A percentile compares a stretch with the other conserved stretches of the same genome.
Evolutionary conservation across 306 rosid genomes (phyloP).

Genomic region (Geum urbanum): DNA sequence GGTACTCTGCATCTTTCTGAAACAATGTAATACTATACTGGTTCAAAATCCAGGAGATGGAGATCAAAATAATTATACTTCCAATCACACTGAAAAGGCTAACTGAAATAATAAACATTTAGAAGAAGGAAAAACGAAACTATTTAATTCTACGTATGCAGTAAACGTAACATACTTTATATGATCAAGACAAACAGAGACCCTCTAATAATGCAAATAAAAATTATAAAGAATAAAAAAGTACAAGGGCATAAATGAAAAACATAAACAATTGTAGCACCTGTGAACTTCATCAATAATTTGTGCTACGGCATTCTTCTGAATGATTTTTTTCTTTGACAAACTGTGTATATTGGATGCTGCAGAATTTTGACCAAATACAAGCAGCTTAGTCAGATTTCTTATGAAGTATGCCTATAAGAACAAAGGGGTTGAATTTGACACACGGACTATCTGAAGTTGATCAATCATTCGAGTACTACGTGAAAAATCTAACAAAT

Average conservation of each 20-base stretch:
- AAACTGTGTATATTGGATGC: conserved; percentile 3
- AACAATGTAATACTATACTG: conserved; percentile 5
- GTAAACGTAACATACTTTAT: not conserved
- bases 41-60: conserved; percentile 3
- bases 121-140: not conserved
- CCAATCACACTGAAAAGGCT: conserved; percentile 1
- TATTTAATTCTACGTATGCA: not conserved
- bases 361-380: conserved; percentile 3
- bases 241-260: not conserved
- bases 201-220: not conserved
- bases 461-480: not conserved
- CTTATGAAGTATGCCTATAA: not conserved
- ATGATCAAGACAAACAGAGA: not conserved
- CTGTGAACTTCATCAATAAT: conserved; percentile 17
- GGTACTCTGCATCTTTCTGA: conserved; percentile 85
- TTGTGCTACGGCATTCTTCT: conserved; percentile 14
- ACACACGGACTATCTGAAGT: not conserved
- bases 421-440: not conserved
- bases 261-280: conserved; percentile 4
- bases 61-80: not conserved
- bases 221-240: not conserved
- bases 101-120: not conserved
- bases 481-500: not conserved
- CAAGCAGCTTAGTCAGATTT: not conserved
- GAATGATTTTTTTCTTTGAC: conserved; percentile 14